Percentiles rank a stretch among this genome's conserved stretches.
Evolutionary conservation across 768 basidiomycete genomes (phyloP).

Genomic region (Brasilioporus rufonigricans): DNA sequence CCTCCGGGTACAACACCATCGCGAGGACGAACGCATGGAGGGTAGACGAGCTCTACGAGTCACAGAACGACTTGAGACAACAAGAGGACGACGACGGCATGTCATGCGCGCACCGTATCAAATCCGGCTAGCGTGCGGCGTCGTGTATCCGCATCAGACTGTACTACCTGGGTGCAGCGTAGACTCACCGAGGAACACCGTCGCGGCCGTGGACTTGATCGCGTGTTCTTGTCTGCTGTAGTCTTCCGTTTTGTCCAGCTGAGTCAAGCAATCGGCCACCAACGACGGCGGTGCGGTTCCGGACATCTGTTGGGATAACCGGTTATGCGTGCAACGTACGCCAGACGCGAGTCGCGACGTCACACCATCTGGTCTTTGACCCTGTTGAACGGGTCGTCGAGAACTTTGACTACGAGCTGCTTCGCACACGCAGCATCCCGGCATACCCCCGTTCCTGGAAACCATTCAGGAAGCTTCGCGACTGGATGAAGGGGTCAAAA

Average conservation of each 20-base stretch:
- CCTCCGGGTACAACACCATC: conserved; percentile 28
- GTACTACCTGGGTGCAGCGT: background rate
- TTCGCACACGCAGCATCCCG: conserved; percentile 14
- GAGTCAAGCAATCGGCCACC: conserved; percentile 24
- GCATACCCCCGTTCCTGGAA: conserved; percentile 23
- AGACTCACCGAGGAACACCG: conserved; percentile 22
- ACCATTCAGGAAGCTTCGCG: conserved; percentile 22
- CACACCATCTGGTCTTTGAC: conserved; percentile 25
- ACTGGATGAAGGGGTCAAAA: conserved; percentile 9
- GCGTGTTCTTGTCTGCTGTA: conserved; percentile 15
- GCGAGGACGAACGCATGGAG: conserved; percentile 27
- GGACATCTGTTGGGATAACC: background rate
- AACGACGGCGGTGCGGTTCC: conserved; percentile 24
- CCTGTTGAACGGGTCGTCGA: conserved; percentile 25
- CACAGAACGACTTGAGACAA: background rate
- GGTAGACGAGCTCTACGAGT: conserved; percentile 22
- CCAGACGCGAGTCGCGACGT: background rate
- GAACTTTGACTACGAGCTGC: conserved; percentile 15
- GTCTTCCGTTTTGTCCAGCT: conserved; percentile 18
- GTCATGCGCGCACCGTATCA: conserved; percentile 18
- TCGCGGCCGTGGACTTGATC: conserved; percentile 29
- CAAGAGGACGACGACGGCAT: background rate
- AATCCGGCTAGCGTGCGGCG: conserved; percentile 17
- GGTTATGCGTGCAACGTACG: background rate
- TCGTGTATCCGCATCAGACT: background rate